Evolutionary conservation across 2,329 filamentous ascomycete species (phyloP), one percentile per base, ranked within the genome.

Genomic region (Verticillium albo-atrum): DNA sequence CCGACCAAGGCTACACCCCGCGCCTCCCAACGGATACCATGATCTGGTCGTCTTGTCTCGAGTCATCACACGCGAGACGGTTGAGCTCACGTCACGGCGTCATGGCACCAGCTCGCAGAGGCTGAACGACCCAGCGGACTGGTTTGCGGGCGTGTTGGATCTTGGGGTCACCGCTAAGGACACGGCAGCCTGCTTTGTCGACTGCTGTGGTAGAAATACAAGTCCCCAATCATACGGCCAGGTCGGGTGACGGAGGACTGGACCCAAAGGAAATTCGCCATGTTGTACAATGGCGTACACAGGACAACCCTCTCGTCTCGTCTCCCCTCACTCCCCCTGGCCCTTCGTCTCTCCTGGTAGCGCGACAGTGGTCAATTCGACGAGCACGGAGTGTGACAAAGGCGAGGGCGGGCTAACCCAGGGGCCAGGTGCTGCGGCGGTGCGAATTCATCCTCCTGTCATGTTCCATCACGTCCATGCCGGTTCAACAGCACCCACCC

Each of bases 181-280:
- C 42, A 56, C 54, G 54, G 54, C 54, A 56, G 14, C 34, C 54
- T 42, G 54, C 54, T 35, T 56, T 56, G 47, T 56, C 54, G 54
- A 42, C 54, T 56, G 54, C 25, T 28, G 35, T 47, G 54, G 14
- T 42, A 56, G 26, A 25, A 26, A 14, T 25, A 30, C 26, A 20
- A 15, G n/a, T 34, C 17, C 28, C 27, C 30, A 25, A 30, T 28
- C n/a, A 47, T 25, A 37, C 34, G 34, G n/a, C 42, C 10, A 47
- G 42, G n/a, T 15, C n/a, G 42, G n/a, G n/a, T 25, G 42, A 47
- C 42, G n/a, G 20, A 47, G 42, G 9, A 23, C 42, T 25, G 42
- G 42, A 23, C n/a, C n/a, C 42, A 23, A 47, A 47, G n/a, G 42
- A 12, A 47, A 47, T 10, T 47, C 42, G 42, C 20, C 42, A 47